phyloP scores from a whole-genome alignment of 805 yeast species.

The Candida nemodendra region DNA sequence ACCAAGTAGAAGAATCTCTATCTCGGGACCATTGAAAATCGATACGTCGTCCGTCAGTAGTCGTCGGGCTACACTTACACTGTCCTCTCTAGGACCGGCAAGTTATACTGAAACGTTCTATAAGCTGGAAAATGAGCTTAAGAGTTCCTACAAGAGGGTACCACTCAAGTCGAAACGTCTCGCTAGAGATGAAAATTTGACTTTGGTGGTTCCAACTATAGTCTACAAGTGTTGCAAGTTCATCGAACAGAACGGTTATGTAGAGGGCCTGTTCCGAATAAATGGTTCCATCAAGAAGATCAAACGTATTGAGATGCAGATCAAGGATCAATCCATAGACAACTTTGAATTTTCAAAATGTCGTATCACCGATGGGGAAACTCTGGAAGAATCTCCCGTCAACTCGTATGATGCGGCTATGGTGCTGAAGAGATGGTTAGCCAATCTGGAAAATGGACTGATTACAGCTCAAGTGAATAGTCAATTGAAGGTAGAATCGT shows the following conservation, averaged over 20 bases:
- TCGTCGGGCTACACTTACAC: constrained; percentile 9
- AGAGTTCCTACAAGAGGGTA: constrained; percentile 12
- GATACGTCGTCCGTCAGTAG: constrained; percentile 6
- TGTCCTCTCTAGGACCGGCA: constrained; percentile 9
- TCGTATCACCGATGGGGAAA: constrained; percentile 15
- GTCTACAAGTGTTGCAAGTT: constrained; percentile 34
- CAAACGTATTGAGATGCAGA: constrained; percentile 27
- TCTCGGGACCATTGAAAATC: constrained; percentile 14
- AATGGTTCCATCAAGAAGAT: constrained; percentile 36
- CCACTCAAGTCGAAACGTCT: background rate
- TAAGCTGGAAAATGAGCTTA: constrained; percentile 25
- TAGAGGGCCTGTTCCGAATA: constrained; percentile 38
- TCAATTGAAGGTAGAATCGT: constrained; percentile 17
- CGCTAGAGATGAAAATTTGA: constrained; percentile 7
- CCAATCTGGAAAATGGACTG: constrained; percentile 30
- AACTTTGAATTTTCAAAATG: constrained; percentile 17
- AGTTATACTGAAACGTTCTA: constrained; percentile 8
- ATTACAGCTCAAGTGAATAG: constrained; percentile 26
- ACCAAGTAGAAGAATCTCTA: constrained; percentile 11
- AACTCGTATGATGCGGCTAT: constrained; percentile 37
- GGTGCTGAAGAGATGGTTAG: constrained; percentile 36
- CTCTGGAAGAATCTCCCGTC: constrained; percentile 14
- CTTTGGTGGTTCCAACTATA: constrained; percentile 27
- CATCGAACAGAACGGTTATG: constrained; percentile 22
- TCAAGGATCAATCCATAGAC: constrained; percentile 23